Evolutionary conservation across 495 filamentous ascomycete species (phyloP).

Genomic region (Penicillium odoratum): DNA sequence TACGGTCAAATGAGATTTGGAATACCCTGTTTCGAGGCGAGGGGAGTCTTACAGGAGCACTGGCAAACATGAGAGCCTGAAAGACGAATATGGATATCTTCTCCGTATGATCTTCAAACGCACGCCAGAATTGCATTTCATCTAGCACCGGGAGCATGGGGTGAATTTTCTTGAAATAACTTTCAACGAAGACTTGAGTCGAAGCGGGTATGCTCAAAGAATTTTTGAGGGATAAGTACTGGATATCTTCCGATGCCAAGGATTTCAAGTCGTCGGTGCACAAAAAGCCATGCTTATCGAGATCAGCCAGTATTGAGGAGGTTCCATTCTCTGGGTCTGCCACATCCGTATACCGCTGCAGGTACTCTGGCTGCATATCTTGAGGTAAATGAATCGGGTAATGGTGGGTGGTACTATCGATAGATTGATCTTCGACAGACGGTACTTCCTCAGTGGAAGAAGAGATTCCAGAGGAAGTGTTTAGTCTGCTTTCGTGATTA

Average conservation of each 20-base stretch:
- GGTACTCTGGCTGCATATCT: neutral
- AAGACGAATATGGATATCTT: constrained; percentile 49
- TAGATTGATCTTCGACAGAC: neutral
- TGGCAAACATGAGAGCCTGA: constrained; percentile 49
- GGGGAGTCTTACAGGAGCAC: constrained; percentile 39
- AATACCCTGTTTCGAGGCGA: neutral
- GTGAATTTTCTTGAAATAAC: constrained; percentile 51
- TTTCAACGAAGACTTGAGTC: constrained; percentile 45
- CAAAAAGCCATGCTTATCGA: constrained; percentile 40
- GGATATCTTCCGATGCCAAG: constrained; percentile 44
- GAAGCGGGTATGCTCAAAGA: constrained; percentile 44
- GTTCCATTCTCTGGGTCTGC: neutral
- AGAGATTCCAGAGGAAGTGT: neutral
- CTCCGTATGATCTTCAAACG: constrained; percentile 25
- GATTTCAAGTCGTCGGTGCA: constrained; percentile 30
- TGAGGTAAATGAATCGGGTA: neutral
- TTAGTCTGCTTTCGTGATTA: neutral
- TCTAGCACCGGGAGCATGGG: constrained; percentile 47
- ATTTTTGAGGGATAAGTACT: constrained; percentile 42
- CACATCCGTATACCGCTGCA: neutral
- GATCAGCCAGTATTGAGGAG: neutral
- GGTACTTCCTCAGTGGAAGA: neutral
- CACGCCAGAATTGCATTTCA: constrained; percentile 49
- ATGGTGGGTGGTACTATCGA: neutral
- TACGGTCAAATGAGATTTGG: constrained; percentile 10